Evolutionary conservation across 768 basidiomycete species (phyloP).

Genomic region (Leccinum incarnatum): DNA sequence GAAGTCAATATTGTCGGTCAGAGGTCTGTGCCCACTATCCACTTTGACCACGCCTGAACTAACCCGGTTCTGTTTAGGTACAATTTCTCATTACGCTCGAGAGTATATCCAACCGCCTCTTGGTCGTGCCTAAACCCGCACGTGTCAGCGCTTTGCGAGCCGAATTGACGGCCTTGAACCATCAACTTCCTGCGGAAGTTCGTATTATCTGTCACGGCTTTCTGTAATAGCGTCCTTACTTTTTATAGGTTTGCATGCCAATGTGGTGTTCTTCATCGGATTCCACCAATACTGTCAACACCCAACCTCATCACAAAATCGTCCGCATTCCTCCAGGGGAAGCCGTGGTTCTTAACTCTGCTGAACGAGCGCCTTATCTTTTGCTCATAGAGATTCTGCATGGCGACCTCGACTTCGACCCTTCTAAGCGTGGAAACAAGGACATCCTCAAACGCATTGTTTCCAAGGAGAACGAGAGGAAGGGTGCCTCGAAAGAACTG

Average conservation of each 20-base stretch:
- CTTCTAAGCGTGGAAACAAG: conserved; percentile 75
- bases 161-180: conserved; percentile 92
- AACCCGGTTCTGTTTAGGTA: conserved; percentile 44
- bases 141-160: conserved; percentile 95
- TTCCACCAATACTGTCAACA: conserved; percentile 32
- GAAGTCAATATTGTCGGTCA: conserved; percentile 85
- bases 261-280: conserved; percentile 85
- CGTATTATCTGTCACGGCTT: conserved; percentile 10
- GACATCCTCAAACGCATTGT: conserved; percentile 81
- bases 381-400: conserved; percentile 88
- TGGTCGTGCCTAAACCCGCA: conserved; percentile 91
- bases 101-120: conserved; percentile 85
- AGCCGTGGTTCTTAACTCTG: conserved; percentile 96
- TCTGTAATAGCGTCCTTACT: neutral
- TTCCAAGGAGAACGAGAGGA: conserved; percentile 58
- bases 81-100: conserved; percentile 87
- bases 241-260: conserved; percentile 74
- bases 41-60: neutral
- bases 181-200: conserved; percentile 95
- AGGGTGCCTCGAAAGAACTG: conserved; percentile 57
- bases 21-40: conserved; percentile 50
- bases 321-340: conserved; percentile 98
- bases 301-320: conserved; percentile 85
- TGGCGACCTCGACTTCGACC: conserved; percentile 91
- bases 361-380: conserved; percentile 92